Evolutionary conservation across 129 eudicot genomes (phyloP).

Genomic region (Pseudognaphalium luteoalbum): DNA sequence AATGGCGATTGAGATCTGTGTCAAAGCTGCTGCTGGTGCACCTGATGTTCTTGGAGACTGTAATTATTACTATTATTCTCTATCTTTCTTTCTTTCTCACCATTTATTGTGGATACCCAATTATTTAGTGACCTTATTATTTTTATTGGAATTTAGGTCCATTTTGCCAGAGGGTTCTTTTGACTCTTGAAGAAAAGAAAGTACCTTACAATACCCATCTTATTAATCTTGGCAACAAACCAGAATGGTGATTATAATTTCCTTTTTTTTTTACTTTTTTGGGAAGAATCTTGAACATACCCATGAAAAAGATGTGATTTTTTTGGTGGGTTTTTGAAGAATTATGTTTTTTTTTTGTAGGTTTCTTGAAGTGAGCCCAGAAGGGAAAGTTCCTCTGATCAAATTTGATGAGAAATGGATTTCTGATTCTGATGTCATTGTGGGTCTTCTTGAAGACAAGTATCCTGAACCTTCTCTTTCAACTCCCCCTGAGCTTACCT

Average conservation of each 20-base stretch:
- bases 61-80: constrained; percentile 23
- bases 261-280: no score
- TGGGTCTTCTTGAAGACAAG: constrained; percentile 70
- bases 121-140: not conserved
- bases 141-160: constrained; percentile 51
- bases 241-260: constrained; percentile 57
- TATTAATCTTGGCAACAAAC: constrained; percentile 55
- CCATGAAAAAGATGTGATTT: not conserved
- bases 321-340: constrained; percentile 9
- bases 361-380: constrained; percentile 72
- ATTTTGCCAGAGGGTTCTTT: constrained; percentile 66
- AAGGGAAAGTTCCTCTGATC: constrained; percentile 74
- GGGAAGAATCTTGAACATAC: no score
- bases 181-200: constrained; percentile 82
- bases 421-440: constrained; percentile 85
- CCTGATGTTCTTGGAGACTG: constrained; percentile 85
- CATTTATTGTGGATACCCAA: not conserved
- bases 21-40: constrained; percentile 76
- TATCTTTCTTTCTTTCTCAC: not conserved
- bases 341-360: constrained; percentile 26
- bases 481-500: constrained; percentile 58
- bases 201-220: constrained; percentile 64
- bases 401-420: constrained; percentile 73
- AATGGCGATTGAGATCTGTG: constrained; percentile 72
- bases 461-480: constrained; percentile 72